Conservation (phyloP, 768 basidiomycete genomes). For the Tricholoma furcatifolium region DNA sequence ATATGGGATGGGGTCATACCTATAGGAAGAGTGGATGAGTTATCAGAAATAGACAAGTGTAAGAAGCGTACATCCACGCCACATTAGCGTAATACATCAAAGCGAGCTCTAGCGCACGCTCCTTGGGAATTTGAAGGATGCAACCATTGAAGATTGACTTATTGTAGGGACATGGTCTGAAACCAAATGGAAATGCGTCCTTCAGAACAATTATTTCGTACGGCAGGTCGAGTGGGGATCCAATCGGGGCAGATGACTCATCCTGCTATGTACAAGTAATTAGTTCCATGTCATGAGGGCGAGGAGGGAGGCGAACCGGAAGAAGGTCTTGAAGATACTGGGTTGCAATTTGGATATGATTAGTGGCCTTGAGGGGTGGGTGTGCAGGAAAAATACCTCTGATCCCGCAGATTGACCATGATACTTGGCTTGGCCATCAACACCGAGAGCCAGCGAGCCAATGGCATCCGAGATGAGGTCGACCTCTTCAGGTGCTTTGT, state of each 20-base stretch:
- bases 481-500: conserved; percentile 16
- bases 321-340: conserved; percentile 42
- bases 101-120: conserved; percentile 37
- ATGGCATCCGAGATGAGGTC: conserved; percentile 37
- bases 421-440: conserved; percentile 48
- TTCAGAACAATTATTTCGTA: conserved; percentile 42
- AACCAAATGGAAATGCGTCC: conserved; percentile 49
- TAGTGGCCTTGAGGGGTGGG: neutral
- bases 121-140: conserved; percentile 38
- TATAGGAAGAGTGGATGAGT: conserved; percentile 17
- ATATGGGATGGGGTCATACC: conserved; percentile 44
- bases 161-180: conserved; percentile 35
- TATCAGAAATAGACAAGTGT: conserved; percentile 1
- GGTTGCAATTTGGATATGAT: neutral
- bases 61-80: conserved; percentile 45
- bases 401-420: conserved; percentile 49
- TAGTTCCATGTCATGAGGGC: neutral
- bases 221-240: conserved; percentile 35
- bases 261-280: conserved; percentile 16
- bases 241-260: conserved; percentile 12
- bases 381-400: conserved; percentile 33
- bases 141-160: conserved; percentile 38
- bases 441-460: conserved; percentile 48
- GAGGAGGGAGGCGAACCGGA: conserved; percentile 22
- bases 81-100: conserved; percentile 42